A percentile compares a stretch with the other conserved stretches of the same genome.
These are phyloP conservation scores for Protomyces arabidopsidicola DNA, from an alignment of 1,139 yeast species.

Conservation along the genomic window DNA sequence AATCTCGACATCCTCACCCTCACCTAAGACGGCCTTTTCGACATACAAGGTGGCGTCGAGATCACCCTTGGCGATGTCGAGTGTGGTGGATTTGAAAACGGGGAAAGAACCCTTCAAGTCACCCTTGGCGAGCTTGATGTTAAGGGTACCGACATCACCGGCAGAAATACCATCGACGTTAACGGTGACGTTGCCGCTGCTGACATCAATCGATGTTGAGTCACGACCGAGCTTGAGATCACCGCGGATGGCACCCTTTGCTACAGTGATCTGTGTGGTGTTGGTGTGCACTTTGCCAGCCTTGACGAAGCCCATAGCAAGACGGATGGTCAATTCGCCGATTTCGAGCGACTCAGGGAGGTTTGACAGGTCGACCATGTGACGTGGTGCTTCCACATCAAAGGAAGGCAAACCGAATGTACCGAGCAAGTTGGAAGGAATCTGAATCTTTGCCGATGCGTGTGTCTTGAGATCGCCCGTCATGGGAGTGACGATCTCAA, in stretches of 20 bases:
- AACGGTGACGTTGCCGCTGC: slow-evolving; percentile 14
- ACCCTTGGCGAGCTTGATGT: slow-evolving; percentile 14
- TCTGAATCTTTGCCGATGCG: slow-evolving; percentile 22
- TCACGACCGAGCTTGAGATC: slow-evolving; percentile 12
- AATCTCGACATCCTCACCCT: background rate
- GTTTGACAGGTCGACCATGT: slow-evolving; percentile 20
- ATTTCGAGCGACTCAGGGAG: slow-evolving; percentile 25
- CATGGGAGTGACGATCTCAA: slow-evolving; percentile 11
- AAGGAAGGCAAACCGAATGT: slow-evolving; percentile 17
- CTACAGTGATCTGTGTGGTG: slow-evolving; percentile 19
- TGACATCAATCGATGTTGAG: slow-evolving; percentile 12
- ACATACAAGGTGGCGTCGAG: slow-evolving; percentile 10
- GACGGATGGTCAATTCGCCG: slow-evolving; percentile 14
- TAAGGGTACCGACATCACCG: slow-evolving; percentile 10
- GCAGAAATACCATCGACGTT: slow-evolving; percentile 16
- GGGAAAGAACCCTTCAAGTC: slow-evolving; percentile 19
- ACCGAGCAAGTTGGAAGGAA: slow-evolving; percentile 22
- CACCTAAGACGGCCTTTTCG: background rate
- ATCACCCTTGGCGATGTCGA: slow-evolving; percentile 24
- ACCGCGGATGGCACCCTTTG: slow-evolving; percentile 17
- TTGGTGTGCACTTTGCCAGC: slow-evolving; percentile 24
- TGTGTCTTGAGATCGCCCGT: slow-evolving; percentile 17
- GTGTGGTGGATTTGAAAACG: slow-evolving; percentile 21
- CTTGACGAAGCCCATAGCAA: slow-evolving; percentile 23
- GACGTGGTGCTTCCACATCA: slow-evolving; percentile 22